These are phyloP conservation scores for Penicillium verhagenii DNA, from an alignment of 495 filamentous ascomycete genomes.

Conservation along the genomic window DNA sequence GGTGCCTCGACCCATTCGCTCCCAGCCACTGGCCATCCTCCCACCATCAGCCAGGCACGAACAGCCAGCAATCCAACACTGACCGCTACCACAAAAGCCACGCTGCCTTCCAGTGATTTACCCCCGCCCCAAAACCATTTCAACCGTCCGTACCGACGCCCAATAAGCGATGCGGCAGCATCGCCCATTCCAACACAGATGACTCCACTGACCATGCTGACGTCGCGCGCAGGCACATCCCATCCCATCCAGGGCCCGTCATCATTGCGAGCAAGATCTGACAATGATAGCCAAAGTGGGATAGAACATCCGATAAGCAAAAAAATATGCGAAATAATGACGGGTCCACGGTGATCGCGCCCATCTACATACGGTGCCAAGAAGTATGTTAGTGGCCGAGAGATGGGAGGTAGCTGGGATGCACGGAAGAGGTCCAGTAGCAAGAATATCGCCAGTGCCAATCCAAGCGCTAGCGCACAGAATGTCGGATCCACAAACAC, in stretches of 20 bases:
- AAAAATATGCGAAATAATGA: constrained; percentile 95
- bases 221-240: constrained; percentile 67
- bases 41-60: constrained; percentile 70
- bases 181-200: constrained; percentile 95
- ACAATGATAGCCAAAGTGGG: constrained; percentile 86
- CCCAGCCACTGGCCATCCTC: constrained; percentile 60
- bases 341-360: constrained; percentile 85
- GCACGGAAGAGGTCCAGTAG: constrained; percentile 87
- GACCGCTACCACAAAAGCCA: constrained; percentile 82
- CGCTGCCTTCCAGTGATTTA: constrained; percentile 89
- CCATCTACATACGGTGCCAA: constrained; percentile 94
- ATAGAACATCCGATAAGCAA: constrained; percentile 94
- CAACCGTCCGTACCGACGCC: constrained; percentile 75
- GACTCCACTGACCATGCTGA: constrained; percentile 86
- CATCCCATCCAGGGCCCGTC: constrained; percentile 61
- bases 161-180: constrained; percentile 89
- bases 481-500: constrained; percentile 84
- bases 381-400: constrained; percentile 77
- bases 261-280: constrained; percentile 56
- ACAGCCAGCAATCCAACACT: constrained; percentile 68
- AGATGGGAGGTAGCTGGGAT: constrained; percentile 84
- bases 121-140: constrained; percentile 98
- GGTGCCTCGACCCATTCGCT: constrained; percentile 17
- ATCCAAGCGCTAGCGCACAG: constrained; percentile 68
- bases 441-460: constrained; percentile 79